Base-by-base conservation (phyloP, 2,329 filamentous ascomycete species). In the Pezicula radicicola region DNA sequence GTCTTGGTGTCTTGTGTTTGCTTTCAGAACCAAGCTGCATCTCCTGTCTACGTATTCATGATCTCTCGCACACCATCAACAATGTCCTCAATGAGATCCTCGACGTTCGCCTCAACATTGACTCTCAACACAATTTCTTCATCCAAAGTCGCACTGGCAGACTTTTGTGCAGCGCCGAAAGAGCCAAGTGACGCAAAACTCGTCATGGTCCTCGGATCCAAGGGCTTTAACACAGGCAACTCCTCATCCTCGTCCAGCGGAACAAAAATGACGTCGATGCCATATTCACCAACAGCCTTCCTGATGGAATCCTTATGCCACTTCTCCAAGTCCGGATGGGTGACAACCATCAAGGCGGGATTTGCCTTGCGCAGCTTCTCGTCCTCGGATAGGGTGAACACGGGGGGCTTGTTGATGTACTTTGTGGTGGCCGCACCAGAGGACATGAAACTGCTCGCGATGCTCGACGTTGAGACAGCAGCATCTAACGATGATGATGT, bases 261-360 rank as follows among this genome's bases (percentile, higher is more conserved):
- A 27, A 66, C 63, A 54, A 66, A 68, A 35, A 67, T 60, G 6
- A 67, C 50, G 1, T 63, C 65, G 30, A 67, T 62, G 3, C 62
- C 55, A 30, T 68, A 67, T 15, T 66, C 63, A 8, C 59, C 54
- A 3, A 63, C 53, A 12, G 59, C 58, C 8, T 48, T 57, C 30
- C 62, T 51, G 37, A 68, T 67, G 3, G 57, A 46, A 3, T 54
- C 10, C 45, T 58, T 62, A 28, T 68, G 66, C 66, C 65, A 68
- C 37, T 28, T 18, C 48, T 66, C 60, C n/a, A 68, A 46, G 50
- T 59, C 49, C 4, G 66, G 65, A 40, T 68, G 66, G 7, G 65
- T 65, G 19, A 65, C 10, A 6, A 67, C 64, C 60, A 68, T 56
- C 48, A 67, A 49, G 4, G 57, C 64, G 7, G 61, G 62, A 42